Percentiles rank a stretch among this genome's conserved stretches.
These are phyloP conservation scores for Achaetomiella virescens DNA, from an alignment of 495 filamentous ascomycete genomes.

Conservation along the genomic window DNA sequence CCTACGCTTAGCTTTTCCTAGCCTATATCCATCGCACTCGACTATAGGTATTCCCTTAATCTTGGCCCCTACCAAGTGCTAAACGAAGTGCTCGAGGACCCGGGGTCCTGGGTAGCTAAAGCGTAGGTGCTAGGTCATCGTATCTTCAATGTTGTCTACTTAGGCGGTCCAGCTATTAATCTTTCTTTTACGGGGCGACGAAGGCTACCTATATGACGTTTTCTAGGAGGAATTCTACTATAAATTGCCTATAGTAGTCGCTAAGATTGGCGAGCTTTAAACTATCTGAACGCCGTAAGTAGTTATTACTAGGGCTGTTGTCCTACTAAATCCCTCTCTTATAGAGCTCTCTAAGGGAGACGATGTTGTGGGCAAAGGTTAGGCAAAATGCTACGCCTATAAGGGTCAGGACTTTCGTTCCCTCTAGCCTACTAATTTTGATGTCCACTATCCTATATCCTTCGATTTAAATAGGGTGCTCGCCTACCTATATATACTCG, in stretches of 20 bases:
- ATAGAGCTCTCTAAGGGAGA: conserved; percentile 2
- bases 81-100: background rate
- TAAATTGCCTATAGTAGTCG: background rate
- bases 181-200: background rate
- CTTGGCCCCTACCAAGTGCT: background rate
- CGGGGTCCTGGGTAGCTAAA: background rate
- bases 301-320: conserved; percentile 5
- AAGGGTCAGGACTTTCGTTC: background rate
- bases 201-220: background rate
- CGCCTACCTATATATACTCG: conserved; percentile 3
- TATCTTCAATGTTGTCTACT: background rate
- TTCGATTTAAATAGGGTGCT: background rate
- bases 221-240: background rate
- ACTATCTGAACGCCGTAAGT: background rate
- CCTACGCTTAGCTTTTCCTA: background rate
- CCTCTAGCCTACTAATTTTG: background rate
- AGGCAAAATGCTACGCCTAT: conserved; percentile 7
- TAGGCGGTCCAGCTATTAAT: background rate
- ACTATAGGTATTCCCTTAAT: background rate
- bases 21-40: background rate
- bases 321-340: conserved; percentile 11
- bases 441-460: conserved; percentile 5
- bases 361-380: conserved; percentile 2
- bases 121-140: background rate
- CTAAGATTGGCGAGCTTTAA: background rate